A percentile compares a stretch with the other conserved stretches of the same genome.
Evolutionary conservation across 371 early-diverging fungal species (phyloP).

Genomic region (Ordospora pajunii): DNA sequence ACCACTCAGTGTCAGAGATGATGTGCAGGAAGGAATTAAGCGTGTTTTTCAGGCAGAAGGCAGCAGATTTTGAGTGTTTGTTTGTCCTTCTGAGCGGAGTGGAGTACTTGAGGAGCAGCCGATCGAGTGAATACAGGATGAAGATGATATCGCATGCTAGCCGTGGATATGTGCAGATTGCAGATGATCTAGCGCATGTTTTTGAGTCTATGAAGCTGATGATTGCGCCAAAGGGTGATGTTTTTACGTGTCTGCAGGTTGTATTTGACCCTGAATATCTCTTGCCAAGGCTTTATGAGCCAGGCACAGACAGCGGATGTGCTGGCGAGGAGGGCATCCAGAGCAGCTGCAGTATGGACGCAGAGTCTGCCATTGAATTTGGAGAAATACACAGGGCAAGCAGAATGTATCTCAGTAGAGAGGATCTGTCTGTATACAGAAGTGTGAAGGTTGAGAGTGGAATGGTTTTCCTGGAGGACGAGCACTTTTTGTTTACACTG

Average conservation of each 20-base stretch:
- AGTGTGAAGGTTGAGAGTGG: conserved; percentile 21
- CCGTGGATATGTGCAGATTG: not conserved
- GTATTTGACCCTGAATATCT: not conserved
- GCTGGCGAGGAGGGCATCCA: not conserved
- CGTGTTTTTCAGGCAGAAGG: conserved; percentile 26
- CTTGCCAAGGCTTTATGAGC: not conserved
- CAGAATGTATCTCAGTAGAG: conserved; percentile 40
- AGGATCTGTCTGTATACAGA: conserved; percentile 12
- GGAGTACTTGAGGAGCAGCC: not conserved
- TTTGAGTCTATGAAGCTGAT: conserved; percentile 24
- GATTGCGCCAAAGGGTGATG: conserved; percentile 16
- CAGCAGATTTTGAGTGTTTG: conserved; percentile 17
- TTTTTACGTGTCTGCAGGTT: not conserved
- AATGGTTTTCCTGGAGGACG: conserved; percentile 9
- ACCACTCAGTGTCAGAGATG: conserved; percentile 1
- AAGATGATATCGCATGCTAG: not conserved
- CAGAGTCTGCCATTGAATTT: not conserved
- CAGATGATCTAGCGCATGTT: conserved; percentile 20
- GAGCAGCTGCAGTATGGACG: too few species aligned
- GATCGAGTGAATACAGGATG: not conserved
- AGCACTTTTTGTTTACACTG: conserved; percentile 18
- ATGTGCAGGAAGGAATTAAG: conserved; percentile 20
- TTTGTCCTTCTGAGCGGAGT: not conserved
- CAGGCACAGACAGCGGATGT: not conserved
- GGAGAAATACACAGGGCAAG: conserved; percentile 16